Conservation (phyloP, 2,329 filamentous ascomycete species). For the Mollisia scopiformis region DNA sequence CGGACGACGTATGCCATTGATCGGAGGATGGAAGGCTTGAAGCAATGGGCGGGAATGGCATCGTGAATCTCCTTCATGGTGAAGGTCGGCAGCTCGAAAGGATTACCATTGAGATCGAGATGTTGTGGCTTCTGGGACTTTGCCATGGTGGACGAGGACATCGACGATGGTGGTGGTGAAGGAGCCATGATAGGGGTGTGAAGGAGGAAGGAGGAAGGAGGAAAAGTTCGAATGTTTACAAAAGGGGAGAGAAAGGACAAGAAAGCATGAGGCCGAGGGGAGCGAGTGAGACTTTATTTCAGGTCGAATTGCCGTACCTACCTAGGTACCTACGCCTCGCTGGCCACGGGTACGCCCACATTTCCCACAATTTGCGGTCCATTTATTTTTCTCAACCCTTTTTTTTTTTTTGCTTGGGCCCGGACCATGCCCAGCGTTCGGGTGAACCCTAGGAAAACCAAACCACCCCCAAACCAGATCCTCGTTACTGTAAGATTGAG, state of each 20-base stretch:
- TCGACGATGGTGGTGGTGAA: no score
- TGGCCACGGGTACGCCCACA: not conserved
- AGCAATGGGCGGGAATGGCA: conserved; percentile 66
- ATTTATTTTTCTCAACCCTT: conserved; percentile 1
- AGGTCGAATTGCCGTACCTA: not conserved
- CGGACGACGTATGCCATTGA: conserved; percentile 62
- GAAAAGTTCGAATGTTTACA: not conserved
- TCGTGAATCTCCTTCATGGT: conserved; percentile 41
- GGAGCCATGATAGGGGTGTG: not conserved
- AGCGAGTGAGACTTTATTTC: not conserved
- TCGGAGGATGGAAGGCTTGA: conserved; percentile 56
- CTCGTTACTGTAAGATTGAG: no score
- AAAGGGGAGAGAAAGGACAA: no score
- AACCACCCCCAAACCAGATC: no score
- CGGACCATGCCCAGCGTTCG: not conserved
- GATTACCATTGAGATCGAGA: conserved; percentile 37
- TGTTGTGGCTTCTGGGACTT: conserved; percentile 45
- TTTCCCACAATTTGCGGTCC: not conserved
- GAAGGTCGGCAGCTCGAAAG: conserved; percentile 37
- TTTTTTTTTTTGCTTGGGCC: no score
- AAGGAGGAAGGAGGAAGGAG: no score
- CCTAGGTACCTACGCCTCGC: no score
- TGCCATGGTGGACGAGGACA: not conserved
- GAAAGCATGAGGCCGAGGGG: no score
- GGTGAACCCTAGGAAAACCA: no score